These are phyloP conservation scores for Penicillium occitanis DNA, from an alignment of 2,329 filamentous ascomycete genomes.

Conservation along the genomic window DNA sequence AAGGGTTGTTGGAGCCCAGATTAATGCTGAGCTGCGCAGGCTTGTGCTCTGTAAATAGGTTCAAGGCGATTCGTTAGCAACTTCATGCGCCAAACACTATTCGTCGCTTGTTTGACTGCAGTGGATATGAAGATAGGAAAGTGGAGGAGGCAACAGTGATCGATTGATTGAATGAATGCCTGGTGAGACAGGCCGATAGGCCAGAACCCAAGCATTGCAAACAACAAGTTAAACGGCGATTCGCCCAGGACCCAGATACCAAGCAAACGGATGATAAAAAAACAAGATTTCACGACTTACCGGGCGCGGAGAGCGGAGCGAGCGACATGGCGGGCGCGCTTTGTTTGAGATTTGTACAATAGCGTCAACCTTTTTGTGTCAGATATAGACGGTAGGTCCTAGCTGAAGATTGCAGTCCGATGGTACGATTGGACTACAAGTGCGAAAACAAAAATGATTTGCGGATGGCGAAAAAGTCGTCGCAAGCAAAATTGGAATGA, in stretches of 20 bases:
- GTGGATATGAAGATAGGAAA: conserved; percentile 18
- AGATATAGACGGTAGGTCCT: conserved; percentile 10
- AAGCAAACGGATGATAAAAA: conserved; percentile 17
- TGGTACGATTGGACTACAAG: conserved; percentile 11
- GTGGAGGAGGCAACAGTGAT: conserved; percentile 17
- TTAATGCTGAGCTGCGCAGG: conserved; percentile 32
- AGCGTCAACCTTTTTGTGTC: conserved; percentile 15
- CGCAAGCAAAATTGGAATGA: conserved; percentile 15
- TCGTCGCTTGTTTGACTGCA: conserved; percentile 1
- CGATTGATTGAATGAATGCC: conserved; percentile 5
- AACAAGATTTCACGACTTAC: conserved; percentile 24
- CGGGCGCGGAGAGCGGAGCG: conserved; percentile 29
- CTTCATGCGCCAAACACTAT: not conserved
- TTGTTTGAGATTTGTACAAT: conserved; percentile 20
- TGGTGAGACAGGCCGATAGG: conserved; percentile 7
- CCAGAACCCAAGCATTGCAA: not conserved
- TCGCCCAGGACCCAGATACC: conserved; percentile 8
- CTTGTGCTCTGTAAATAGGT: conserved; percentile 32
- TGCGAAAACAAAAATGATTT: not conserved
- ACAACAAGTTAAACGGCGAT: not conserved
- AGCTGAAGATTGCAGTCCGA: not conserved
- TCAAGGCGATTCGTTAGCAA: conserved; percentile 9
- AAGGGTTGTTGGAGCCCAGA: conserved; percentile 52
- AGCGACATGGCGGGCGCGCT: conserved; percentile 27
- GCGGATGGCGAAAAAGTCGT: conserved; percentile 7